Evolutionary conservation across 106 monocot genomes (phyloP), one percentile per base, ranked within the genome.

Genomic region (Dioscorea zingiberensis): DNA sequence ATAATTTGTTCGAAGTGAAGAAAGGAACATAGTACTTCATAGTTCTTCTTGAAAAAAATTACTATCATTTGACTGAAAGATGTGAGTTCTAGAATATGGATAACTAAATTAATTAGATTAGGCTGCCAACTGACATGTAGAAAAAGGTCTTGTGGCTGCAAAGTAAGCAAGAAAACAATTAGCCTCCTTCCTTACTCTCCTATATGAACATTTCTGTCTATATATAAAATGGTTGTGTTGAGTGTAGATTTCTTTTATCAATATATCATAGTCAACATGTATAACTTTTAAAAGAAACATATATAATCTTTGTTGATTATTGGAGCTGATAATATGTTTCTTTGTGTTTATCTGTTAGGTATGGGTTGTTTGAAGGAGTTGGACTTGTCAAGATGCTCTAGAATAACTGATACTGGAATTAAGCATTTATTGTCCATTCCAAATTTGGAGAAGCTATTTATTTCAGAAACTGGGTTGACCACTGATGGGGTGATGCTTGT

Each of bases 321-420:
- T 18, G n/a, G n/a, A 29, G 1, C 30, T 63, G 54, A 55, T 27
- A n/a, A 23, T 30, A 32, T 26, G 49, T 63, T 59, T 63, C 47
- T 54, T 59, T 16, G 25, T 61, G 19, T 63, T 8, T 19, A 38
- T 53, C 51, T 53, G 49, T 55, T 74, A 93, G 97, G 97, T 58
- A 84, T 92, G 86, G 60, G n/a, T 22, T 81, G 55, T 60, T 67
- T 97, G 25, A 88, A 83, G 60, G 92, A 92, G 62, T 70, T 98
- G 76, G 77, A 98, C 69, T 45, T 93, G 63, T 92, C 97, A 70
- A 88, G 92, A 67, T 97, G 89, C 80, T 77, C 75, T 10, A 98
- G 81, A 74, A 73, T 92, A 60, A 86, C 77, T 46, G 88, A 98
- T 78, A 74, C 74, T 64, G 85, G 88, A n/a, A 66, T 97, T 62